These are phyloP conservation scores for Metschnikowia koreensis DNA, from an alignment of 805 yeast species.

Conservation along the genomic window DNA sequence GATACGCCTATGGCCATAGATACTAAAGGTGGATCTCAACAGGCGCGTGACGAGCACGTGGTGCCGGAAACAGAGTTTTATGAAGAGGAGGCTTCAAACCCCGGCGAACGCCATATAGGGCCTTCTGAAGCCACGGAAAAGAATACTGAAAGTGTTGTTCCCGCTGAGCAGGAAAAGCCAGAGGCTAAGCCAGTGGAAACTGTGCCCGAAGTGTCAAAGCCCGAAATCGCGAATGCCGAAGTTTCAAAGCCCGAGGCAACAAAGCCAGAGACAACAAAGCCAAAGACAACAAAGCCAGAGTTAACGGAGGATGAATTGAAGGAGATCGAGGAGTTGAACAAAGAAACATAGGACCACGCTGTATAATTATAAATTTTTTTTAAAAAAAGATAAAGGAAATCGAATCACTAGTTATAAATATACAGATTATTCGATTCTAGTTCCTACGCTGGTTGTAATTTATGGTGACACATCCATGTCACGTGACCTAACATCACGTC, in stretches of 20 bases:
- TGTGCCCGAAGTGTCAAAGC: not conserved
- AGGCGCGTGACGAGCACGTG: slow-evolving; percentile 72
- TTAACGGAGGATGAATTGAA: slow-evolving; percentile 38
- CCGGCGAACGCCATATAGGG: slow-evolving; percentile 32
- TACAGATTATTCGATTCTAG: too few relatives aligned
- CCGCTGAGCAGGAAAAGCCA: not conserved
- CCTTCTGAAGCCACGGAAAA: slow-evolving; percentile 7
- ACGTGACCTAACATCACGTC: not conserved
- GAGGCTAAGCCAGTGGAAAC: not conserved
- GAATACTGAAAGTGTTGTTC: slow-evolving; percentile 2
- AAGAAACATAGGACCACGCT: slow-evolving; percentile 2
- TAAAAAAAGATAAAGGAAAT: too few relatives aligned
- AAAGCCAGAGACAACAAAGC: not conserved
- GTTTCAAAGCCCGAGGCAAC: too few relatives aligned
- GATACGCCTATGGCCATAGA: slow-evolving; percentile 78
- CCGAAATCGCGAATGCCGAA: too few relatives aligned
- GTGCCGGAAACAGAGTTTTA: slow-evolving; percentile 78
- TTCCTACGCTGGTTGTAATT: too few relatives aligned
- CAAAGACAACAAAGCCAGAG: slow-evolving; percentile 6
- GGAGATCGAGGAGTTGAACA: slow-evolving; percentile 38
- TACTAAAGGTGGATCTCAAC: slow-evolving; percentile 86
- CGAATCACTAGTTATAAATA: too few relatives aligned
- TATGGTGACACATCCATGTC: not conserved
- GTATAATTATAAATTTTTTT: too few relatives aligned
- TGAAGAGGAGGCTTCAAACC: slow-evolving; percentile 55